Conservation (phyloP, 495 filamentous ascomycete species). For the Aspergillus wentii region DNA sequence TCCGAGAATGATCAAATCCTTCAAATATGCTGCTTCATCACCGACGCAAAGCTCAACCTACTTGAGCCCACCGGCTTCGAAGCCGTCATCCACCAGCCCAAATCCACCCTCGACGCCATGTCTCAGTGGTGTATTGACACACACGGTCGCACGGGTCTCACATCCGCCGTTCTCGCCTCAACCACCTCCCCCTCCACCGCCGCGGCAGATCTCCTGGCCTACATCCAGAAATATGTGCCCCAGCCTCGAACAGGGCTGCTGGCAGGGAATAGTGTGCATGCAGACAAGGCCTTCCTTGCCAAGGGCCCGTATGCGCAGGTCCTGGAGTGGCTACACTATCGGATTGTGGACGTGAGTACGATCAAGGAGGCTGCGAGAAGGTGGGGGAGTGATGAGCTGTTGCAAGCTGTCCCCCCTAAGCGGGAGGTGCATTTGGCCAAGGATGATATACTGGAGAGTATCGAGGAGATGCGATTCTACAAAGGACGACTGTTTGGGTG, state of each 20-base stretch:
- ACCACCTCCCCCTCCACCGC: slow-evolving; percentile 67
- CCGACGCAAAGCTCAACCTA: slow-evolving; percentile 68
- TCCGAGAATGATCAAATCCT: slow-evolving; percentile 75
- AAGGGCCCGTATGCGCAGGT: slow-evolving; percentile 68
- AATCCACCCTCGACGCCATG: slow-evolving; percentile 71
- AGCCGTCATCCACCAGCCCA: slow-evolving; percentile 68
- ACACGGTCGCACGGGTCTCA: slow-evolving; percentile 71
- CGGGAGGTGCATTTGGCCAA: slow-evolving; percentile 72
- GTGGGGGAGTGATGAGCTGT: slow-evolving; percentile 64
- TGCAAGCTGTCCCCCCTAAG: slow-evolving; percentile 63
- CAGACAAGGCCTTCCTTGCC: slow-evolving; percentile 77
- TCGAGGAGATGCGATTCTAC: slow-evolving; percentile 85
- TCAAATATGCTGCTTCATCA: slow-evolving; percentile 91
- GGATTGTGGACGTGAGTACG: slow-evolving; percentile 85
- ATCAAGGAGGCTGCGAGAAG: slow-evolving; percentile 83
- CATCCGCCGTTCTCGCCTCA: slow-evolving; percentile 68
- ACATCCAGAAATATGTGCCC: slow-evolving; percentile 68
- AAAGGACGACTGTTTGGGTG: slow-evolving; percentile 32
- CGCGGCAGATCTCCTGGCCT: slow-evolving; percentile 66
- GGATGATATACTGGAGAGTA: slow-evolving; percentile 92
- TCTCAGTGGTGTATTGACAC: slow-evolving; percentile 62
- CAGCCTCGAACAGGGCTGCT: slow-evolving; percentile 60
- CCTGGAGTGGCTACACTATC: slow-evolving; percentile 74
- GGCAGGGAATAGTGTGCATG: slow-evolving; percentile 90
- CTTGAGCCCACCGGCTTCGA: slow-evolving; percentile 77